Base-by-base conservation (phyloP, 2,329 filamentous ascomycete genomes). In the Colletotrichum falcatum region DNA sequence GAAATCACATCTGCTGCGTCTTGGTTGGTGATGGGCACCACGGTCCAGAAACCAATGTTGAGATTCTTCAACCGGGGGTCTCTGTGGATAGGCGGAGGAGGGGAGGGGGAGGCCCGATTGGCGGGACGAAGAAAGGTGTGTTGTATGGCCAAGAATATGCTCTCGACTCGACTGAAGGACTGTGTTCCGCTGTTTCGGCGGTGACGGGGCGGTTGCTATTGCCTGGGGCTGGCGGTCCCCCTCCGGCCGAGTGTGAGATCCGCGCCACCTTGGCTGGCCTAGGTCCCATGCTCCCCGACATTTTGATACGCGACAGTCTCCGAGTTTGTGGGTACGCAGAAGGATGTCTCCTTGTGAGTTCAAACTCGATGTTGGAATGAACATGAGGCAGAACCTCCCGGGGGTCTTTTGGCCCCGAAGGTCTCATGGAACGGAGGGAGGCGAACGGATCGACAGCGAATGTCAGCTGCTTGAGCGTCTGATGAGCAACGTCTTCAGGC, bases 31-130 rank as follows among this genome's bases (percentile, higher is more conserved):
- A 82, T 74, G 23, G 72, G 60, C 5, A 81, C 75, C 30, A 78
- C 68, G 18, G 82, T 81, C 82, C 82, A 80, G 61, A 76, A 74
- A 14, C 65, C 46, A 37, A 82, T 79, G 3, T 78, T 64, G 5
- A 82, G 72, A 2, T 73, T 42, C 12, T 65, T 65, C 6, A 82
- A 66, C 14, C 77, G 77, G 26, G 75, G 53, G 59, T 79, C 79
- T 16, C 69, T 72, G 8, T 65, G 55, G 11, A 73, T 37, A n/a
- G 6, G 67, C 5, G 14, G 74, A 59, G 3, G 73, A 62, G 11
- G 69, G 16, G 74, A 65, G 2, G 74, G 61, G 48, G 74, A 72
- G 49, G 76, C 56, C 51, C 72, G 53, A 60, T 75, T 73, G 46
- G 46, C 23, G 48, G 35, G 23, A n/a, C 58, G 18, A 48, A 63